These are phyloP conservation scores for Nicotiana rustica DNA, from an alignment of 305 asterid species.

Conservation along the genomic window DNA sequence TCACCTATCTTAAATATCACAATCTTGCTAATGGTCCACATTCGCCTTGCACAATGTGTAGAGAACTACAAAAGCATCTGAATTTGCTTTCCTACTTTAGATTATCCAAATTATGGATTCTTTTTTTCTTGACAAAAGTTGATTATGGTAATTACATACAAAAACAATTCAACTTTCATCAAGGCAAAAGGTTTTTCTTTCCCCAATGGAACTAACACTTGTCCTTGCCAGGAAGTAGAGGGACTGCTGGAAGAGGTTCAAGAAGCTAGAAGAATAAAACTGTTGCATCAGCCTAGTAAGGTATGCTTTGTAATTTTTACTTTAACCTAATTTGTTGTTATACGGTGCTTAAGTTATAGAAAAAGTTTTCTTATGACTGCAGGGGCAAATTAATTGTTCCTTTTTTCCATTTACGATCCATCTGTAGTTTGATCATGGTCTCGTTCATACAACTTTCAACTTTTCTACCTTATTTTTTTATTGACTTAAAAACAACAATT, in stretches of 20 bases:
- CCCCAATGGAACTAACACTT: neutral
- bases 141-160: neutral
- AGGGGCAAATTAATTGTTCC: neutral
- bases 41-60: neutral
- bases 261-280: slow-evolving; percentile 84
- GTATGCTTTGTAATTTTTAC: slow-evolving; percentile 44
- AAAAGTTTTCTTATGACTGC: neutral
- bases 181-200: neutral
- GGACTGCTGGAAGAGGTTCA: slow-evolving; percentile 90
- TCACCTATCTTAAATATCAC: neutral
- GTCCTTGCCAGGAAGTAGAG: slow-evolving; percentile 68
- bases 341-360: neutral
- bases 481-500: neutral
- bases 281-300: slow-evolving; percentile 95
- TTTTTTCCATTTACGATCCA: neutral
- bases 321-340: neutral
- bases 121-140: neutral
- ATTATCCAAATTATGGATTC: neutral
- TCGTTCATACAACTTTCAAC: slow-evolving; percentile 14
- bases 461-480: neutral
- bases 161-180: neutral
- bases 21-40: neutral
- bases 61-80: neutral
- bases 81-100: neutral
- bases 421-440: neutral